phyloP scores from a whole-genome alignment of 352 stramenopile genomes.

The Blastocystis sp. region DNA sequence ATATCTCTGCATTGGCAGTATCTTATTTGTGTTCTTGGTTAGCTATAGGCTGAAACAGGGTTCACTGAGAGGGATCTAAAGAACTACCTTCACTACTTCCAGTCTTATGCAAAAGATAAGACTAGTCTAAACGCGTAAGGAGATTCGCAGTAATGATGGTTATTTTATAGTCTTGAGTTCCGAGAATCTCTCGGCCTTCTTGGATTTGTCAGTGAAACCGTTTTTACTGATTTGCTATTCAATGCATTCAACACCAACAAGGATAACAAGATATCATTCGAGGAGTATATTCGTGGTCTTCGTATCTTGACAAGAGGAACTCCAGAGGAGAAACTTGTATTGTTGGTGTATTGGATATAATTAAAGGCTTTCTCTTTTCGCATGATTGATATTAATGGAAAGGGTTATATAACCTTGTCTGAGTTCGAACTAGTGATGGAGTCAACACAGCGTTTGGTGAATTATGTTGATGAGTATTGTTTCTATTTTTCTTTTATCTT shows the following conservation, averaged over 20 bases:
- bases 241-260: conserved; percentile 28
- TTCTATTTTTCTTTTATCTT: neutral
- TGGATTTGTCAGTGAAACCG: conserved; percentile 2
- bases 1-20: conserved; percentile 2
- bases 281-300: conserved; percentile 47
- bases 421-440: conserved; percentile 60
- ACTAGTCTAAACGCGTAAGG: neutral
- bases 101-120: conserved; percentile 34
- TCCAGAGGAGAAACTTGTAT: conserved; percentile 51
- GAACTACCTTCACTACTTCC: conserved; percentile 30
- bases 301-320: conserved; percentile 56
- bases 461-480: conserved; percentile 42
- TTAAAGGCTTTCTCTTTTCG: conserved; percentile 54
- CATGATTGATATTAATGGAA: conserved; percentile 45
- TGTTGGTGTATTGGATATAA: neutral
- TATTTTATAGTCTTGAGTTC: conserved; percentile 43
- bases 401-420: conserved; percentile 42
- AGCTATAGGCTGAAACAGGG: conserved; percentile 9
- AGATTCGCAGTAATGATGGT: neutral
- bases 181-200: conserved; percentile 52
- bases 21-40: neutral
- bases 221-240: conserved; percentile 59
- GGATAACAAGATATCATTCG: conserved; percentile 19
- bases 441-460: conserved; percentile 54
- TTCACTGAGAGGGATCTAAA: conserved; percentile 51